These are phyloP conservation scores for Kodamaea plutei DNA, from an alignment of 1,139 yeast species.

Conservation along the genomic window DNA sequence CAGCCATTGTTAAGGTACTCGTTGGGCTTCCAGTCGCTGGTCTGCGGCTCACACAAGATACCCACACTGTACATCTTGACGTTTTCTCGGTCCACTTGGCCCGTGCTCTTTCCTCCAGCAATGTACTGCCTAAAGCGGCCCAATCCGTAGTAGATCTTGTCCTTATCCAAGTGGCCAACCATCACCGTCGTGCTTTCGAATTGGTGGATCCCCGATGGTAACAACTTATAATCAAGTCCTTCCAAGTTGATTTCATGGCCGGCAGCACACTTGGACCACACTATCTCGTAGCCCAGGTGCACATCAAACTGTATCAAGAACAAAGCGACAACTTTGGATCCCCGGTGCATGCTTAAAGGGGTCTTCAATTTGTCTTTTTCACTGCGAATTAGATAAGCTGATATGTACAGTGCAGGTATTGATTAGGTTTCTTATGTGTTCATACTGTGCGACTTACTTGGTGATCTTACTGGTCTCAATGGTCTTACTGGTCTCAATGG, in stretches of 20 bases:
- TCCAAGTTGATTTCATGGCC: constrained; percentile 20
- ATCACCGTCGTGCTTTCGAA: constrained; percentile 43
- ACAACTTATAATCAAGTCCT: constrained; percentile 63
- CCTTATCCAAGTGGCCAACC: constrained; percentile 26
- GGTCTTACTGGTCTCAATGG: no score
- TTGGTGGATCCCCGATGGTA: constrained; percentile 86
- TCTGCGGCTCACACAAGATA: constrained; percentile 45
- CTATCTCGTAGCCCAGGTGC: constrained; percentile 55
- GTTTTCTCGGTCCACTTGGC: constrained; percentile 37
- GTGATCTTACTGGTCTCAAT: no score
- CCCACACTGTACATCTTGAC: constrained; percentile 67
- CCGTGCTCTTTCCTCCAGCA: constrained; percentile 14
- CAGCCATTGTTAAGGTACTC: constrained; percentile 50
- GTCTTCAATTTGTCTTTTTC: no score
- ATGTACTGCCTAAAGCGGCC: constrained; percentile 31
- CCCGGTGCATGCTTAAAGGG: no score
- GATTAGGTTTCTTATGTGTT: no score
- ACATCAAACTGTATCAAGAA: constrained; percentile 65
- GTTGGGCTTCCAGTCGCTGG: constrained; percentile 48
- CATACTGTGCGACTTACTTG: no score
- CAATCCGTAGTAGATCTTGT: constrained; percentile 34
- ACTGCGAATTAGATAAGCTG: no score
- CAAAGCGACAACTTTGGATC: constrained; percentile 21
- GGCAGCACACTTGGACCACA: constrained; percentile 46
- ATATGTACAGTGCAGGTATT: no score